phyloP scores from a whole-genome alignment of 495 filamentous ascomycete genomes.

The Aspergillus cristatus region DNA sequence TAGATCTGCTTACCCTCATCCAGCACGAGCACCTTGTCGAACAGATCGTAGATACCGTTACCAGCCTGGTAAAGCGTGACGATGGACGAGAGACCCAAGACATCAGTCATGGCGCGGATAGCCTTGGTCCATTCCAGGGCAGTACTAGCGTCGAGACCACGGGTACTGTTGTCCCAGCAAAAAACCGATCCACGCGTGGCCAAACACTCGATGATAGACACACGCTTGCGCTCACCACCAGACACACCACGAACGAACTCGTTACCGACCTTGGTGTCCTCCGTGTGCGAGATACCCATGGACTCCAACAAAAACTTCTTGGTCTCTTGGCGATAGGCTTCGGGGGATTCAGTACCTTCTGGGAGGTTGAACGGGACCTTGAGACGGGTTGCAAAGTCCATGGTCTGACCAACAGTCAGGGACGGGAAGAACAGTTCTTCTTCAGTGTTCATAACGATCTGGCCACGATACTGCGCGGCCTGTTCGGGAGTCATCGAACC shows the following conservation, averaged over 20 bases:
- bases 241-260: conserved; percentile 72
- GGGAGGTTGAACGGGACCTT: conserved; percentile 32
- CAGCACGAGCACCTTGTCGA: conserved; percentile 62
- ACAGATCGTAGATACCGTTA: conserved; percentile 51
- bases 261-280: conserved; percentile 71
- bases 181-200: conserved; percentile 54
- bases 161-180: conserved; percentile 55
- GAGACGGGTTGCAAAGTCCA: conserved; percentile 52
- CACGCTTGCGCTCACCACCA: conserved; percentile 72
- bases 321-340: conserved; percentile 36
- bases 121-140: conserved; percentile 48
- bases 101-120: conserved; percentile 38
- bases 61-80: conserved; percentile 54
- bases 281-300: conserved; percentile 69
- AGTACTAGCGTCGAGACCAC: conserved; percentile 52
- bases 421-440: conserved; percentile 65
- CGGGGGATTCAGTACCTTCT: conserved; percentile 31
- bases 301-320: conserved; percentile 66
- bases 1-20: conserved; percentile 56
- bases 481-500: conserved; percentile 28
- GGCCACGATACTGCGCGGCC: conserved; percentile 52
- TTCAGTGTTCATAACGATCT: conserved; percentile 63
- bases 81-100: conserved; percentile 36
- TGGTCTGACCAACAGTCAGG: conserved; percentile 61
- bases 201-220: conserved; percentile 58